Conservation (phyloP, 129 eudicot species). For the Centella asiatica region DNA sequence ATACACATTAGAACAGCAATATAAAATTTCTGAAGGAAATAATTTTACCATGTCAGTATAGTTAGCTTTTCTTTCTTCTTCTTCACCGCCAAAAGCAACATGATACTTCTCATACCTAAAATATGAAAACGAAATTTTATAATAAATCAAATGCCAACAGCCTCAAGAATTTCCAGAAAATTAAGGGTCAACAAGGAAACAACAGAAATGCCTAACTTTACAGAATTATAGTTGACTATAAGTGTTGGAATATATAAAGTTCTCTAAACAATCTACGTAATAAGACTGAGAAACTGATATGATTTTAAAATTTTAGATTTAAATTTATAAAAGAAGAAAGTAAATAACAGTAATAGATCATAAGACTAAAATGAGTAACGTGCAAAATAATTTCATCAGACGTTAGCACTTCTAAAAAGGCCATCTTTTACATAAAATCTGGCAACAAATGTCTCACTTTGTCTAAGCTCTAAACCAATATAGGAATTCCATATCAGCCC, state of each 20-base stretch:
- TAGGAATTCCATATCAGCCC: neutral
- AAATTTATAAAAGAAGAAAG: neutral
- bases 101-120: slow-evolving; percentile 95
- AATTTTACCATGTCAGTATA: slow-evolving; percentile 77
- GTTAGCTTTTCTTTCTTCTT: slow-evolving; percentile 81
- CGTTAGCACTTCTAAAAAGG: neutral
- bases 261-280: neutral
- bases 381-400: neutral
- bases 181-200: neutral
- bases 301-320: too few species aligned
- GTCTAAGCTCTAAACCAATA: neutral
- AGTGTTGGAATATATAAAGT: neutral
- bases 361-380: neutral
- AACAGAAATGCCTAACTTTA: neutral
- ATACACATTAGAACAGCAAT: neutral
- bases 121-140: neutral
- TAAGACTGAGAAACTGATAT: too few species aligned
- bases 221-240: neutral
- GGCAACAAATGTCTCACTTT: neutral
- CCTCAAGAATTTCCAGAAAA: neutral
- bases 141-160: neutral
- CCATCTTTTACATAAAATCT: neutral
- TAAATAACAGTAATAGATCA: neutral
- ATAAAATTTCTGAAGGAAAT: neutral
- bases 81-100: slow-evolving; percentile 69